A percentile compares a stretch with the other conserved stretches of the same genome.
Evolutionary conservation across 2,329 filamentous ascomycete species (phyloP).

Genomic region (Trichoderma gracile): DNA sequence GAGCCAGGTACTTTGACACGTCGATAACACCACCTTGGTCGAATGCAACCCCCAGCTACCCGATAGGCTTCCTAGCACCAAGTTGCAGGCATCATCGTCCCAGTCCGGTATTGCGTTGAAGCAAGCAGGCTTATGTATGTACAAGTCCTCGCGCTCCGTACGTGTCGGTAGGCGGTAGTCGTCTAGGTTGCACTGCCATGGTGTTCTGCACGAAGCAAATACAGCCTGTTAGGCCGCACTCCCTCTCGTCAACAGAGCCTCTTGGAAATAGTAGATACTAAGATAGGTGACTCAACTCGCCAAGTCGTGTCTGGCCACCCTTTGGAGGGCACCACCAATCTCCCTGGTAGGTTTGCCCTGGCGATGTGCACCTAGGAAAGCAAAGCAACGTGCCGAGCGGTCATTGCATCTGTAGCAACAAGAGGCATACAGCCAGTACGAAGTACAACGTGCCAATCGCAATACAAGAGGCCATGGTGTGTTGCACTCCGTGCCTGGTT

Average conservation of each 20-base stretch:
- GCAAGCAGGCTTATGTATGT: not conserved
- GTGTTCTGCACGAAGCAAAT: not conserved
- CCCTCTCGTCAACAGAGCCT: not conserved
- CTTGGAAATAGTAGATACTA: not conserved
- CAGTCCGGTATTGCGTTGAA: not conserved
- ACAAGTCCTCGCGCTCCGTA: not conserved
- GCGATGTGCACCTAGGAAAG: not conserved
- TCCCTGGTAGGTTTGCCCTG: not conserved
- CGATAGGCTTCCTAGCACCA: conserved; percentile 8
- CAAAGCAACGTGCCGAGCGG: not conserved
- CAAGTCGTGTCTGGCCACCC: not conserved
- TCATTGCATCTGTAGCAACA: not conserved
- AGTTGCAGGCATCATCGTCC: not conserved
- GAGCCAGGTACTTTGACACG: conserved; percentile 19
- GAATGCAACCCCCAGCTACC: not conserved
- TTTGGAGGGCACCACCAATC: not conserved
- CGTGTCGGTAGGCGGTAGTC: no score
- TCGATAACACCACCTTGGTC: conserved; percentile 17
- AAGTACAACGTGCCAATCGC: not conserved
- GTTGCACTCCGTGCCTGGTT: conserved; percentile 14
- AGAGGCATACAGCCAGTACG: not conserved
- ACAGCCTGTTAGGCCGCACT: not conserved
- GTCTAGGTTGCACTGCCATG: no score
- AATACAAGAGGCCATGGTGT: not conserved
- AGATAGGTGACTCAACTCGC: not conserved